These are phyloP conservation scores for Dothiorella sarmentorum DNA, from an alignment of 2,329 filamentous ascomycete genomes.

Conservation along the genomic window DNA sequence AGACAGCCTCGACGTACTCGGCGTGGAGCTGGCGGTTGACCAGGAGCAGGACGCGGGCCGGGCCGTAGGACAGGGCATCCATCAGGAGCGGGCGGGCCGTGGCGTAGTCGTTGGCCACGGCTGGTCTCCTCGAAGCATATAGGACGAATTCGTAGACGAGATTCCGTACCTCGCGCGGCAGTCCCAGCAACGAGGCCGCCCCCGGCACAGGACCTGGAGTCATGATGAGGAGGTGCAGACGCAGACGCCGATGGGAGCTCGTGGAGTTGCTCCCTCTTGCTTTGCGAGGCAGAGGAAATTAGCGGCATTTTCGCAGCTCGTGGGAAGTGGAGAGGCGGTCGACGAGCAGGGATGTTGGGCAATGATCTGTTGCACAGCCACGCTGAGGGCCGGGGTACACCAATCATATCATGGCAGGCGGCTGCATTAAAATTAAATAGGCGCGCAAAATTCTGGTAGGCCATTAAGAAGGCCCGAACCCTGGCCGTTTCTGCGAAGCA, in stretches of 20 bases:
- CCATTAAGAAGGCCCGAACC: slow-evolving; percentile 10
- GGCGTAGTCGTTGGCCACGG: slow-evolving; percentile 15
- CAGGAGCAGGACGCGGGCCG: slow-evolving; percentile 8
- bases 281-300: slow-evolving; percentile 4
- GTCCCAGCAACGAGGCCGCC: slow-evolving; percentile 8
- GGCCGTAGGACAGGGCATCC: slow-evolving; percentile 7
- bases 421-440: slow-evolving; percentile 15
- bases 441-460: slow-evolving; percentile 13
- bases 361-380: slow-evolving; percentile 17
- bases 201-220: too few species aligned
- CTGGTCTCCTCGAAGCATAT: slow-evolving; percentile 1
- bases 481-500: neutral
- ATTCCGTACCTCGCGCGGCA: slow-evolving; percentile 12
- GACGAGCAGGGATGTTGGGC: slow-evolving; percentile 14
- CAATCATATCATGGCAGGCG: slow-evolving; percentile 9
- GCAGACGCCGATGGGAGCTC: neutral
- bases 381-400: slow-evolving; percentile 14
- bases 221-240: too few species aligned
- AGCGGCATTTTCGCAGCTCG: slow-evolving; percentile 15
- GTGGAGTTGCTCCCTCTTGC: neutral
- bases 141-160: slow-evolving; percentile 16
- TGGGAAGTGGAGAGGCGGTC: slow-evolving; percentile 16
- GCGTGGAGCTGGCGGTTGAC: slow-evolving; percentile 12
- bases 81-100: slow-evolving; percentile 5
- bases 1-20: slow-evolving; percentile 9